These are phyloP conservation scores for Colletotrichum echinochloae DNA, from an alignment of 2,329 filamentous ascomycete genomes.

Conservation along the genomic window DNA sequence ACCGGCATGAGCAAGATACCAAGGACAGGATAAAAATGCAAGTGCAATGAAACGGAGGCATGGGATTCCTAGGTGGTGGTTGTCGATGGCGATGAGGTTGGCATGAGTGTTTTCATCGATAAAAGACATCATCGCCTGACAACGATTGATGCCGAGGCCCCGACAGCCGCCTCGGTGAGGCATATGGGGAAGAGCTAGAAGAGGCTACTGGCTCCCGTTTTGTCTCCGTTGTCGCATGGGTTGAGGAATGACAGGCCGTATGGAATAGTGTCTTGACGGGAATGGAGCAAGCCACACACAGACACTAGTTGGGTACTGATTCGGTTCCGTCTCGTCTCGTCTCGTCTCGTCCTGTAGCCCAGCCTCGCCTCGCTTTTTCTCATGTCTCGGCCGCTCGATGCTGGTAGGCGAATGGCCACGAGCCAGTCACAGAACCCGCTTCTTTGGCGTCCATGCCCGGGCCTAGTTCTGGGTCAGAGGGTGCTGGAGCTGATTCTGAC, in stretches of 20 bases:
- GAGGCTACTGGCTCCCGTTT: conserved; percentile 36
- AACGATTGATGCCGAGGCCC: conserved; percentile 31
- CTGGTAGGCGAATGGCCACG: conserved; percentile 35
- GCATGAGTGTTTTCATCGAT: conserved; percentile 39
- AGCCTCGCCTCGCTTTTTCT: conserved; percentile 28
- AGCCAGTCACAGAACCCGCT: conserved; percentile 12
- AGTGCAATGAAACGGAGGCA: conserved; percentile 10
- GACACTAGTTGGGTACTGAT: conserved; percentile 37
- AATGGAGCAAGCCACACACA: conserved; percentile 37
- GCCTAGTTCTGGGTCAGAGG: not conserved
- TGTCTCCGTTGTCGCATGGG: conserved; percentile 39
- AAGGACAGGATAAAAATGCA: conserved; percentile 1
- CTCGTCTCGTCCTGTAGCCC: conserved; percentile 38
- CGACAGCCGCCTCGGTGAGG: conserved; percentile 32
- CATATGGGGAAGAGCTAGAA: conserved; percentile 32
- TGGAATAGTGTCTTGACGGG: conserved; percentile 31
- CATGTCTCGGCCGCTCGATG: conserved; percentile 32
- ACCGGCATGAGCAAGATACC: conserved; percentile 10
- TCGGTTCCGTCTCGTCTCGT: conserved; percentile 41
- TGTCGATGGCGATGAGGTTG: conserved; percentile 19
- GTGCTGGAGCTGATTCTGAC: conserved; percentile 10
- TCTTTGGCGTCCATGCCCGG: not conserved
- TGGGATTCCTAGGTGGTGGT: not conserved
- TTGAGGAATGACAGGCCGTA: conserved; percentile 29
- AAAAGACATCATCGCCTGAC: conserved; percentile 37